Evolutionary conservation across 805 yeast genomes (phyloP).

Genomic region (Yarrowia sp.): DNA sequence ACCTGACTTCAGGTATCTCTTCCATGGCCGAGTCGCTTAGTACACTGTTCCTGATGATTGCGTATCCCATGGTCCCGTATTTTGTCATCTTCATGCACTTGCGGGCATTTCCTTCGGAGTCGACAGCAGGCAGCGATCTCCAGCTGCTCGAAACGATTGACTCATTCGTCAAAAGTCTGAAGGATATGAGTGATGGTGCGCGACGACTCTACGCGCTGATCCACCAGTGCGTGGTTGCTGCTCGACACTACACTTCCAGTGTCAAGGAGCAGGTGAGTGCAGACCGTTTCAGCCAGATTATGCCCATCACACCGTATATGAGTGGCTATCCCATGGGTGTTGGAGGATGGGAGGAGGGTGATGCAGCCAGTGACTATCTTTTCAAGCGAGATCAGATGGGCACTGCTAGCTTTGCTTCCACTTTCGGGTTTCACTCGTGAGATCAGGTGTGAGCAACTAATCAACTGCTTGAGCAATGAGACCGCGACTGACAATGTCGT

Average conservation of each 20-base stretch:
- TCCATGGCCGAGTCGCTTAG: conserved; percentile 4
- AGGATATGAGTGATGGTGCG: background rate
- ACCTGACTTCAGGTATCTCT: background rate
- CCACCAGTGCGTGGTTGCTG: conserved; percentile 12
- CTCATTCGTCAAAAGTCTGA: background rate
- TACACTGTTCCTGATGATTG: conserved; percentile 1
- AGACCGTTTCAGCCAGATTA: background rate
- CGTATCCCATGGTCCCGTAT: conserved; percentile 19
- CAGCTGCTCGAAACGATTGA: conserved; percentile 1
- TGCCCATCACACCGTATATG: conserved; percentile 19
- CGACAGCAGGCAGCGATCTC: background rate
- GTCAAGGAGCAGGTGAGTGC: background rate
- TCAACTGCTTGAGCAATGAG: too few species aligned
- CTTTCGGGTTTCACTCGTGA: background rate
- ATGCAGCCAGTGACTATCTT: background rate
- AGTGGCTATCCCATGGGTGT: conserved; percentile 6
- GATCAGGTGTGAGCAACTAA: background rate
- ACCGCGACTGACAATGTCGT: too few species aligned
- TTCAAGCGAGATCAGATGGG: conserved; percentile 5
- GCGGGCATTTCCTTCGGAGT: background rate
- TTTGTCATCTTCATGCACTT: conserved; percentile 13
- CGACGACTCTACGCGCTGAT: conserved; percentile 1
- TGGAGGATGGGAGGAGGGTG: background rate
- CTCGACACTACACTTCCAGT: background rate
- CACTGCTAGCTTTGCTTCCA: background rate